Evolutionary conservation across 495 filamentous ascomycete genomes (phyloP), one percentile per base, ranked within the genome.

Genomic region (Chaetomium tenue): DNA sequence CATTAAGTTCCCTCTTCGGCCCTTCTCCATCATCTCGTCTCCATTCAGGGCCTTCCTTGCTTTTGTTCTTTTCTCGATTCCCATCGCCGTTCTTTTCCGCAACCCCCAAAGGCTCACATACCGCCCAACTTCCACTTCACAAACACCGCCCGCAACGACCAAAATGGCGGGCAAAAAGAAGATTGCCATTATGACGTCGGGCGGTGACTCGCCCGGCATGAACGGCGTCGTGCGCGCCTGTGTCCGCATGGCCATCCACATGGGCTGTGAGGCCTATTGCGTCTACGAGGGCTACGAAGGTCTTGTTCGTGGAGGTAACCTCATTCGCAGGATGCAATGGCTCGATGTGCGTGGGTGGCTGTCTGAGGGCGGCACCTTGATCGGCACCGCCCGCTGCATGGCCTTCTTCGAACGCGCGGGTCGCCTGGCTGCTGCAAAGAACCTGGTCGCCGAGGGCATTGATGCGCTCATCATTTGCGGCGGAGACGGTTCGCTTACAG

Each of bases 161-260:
- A 74, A 60, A 30, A 81, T 80, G 80, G 70, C 70, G 18, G 66
- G 66, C 65, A 88, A 87, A 73, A 92, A 93, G 79, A 87, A 88
- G 68, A 95, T 99, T 71, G 95, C 86, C 55, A 88, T 98, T 64
- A 91, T 99, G 88, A 99, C 95, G 65, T 94, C 90, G 65, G 95
- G 95, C 67, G 95, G 95, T 69, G 95, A 99, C 81, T 91, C 93
- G 46, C 94, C 95, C 5, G 95, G 95, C 69, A 99, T 99, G 95
- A 98, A 96, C 75, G 92, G 89, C 51, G 91, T 90, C 25, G 92
- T 97, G 12, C 85, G 95, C 51, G 95, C 95, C 47, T 93, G 97
- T 42, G 91, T 99, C 63, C 88, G 95, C 52, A 97, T 91, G 88
- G 84, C 91, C 30, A 91, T 98, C 66, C 87, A 91, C 72, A 82